A percentile compares a stretch with the other conserved stretches of the same genome.
phyloP scores from a whole-genome alignment of 1,284 basidiomycete genomes.

The Tetrapyrgos nigripes region DNA sequence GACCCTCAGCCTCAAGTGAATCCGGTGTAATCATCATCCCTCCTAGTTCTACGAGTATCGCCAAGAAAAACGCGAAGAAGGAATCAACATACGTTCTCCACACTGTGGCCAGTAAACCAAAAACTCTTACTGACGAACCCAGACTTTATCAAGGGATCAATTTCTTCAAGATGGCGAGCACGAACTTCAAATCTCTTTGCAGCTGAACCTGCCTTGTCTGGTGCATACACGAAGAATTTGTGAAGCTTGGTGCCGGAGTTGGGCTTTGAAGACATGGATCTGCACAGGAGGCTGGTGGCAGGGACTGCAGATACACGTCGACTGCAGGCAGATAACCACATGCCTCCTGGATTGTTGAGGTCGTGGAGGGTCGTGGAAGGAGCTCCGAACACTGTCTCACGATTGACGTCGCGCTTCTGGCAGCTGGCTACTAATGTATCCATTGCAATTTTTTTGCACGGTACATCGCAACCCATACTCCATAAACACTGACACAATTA shows the following conservation, averaged over 20 bases:
- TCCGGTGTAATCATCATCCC: slow-evolving; percentile 54
- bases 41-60: slow-evolving; percentile 47
- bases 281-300: too few species aligned
- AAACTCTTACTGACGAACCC: slow-evolving; percentile 34
- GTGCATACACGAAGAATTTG: slow-evolving; percentile 35
- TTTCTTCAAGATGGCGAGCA: slow-evolving; percentile 31
- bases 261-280: slow-evolving; percentile 2
- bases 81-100: neutral
- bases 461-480: too few species aligned
- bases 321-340: too few species aligned
- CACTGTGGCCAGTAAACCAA: neutral
- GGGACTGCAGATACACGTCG: too few species aligned
- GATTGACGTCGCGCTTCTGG: too few species aligned
- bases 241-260: slow-evolving; percentile 6
- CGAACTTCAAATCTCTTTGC: slow-evolving; percentile 36
- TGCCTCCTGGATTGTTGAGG: too few species aligned
- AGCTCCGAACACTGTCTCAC: too few species aligned
- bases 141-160: slow-evolving; percentile 32
- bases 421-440: too few species aligned
- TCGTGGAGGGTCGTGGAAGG: too few species aligned
- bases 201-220: slow-evolving; percentile 31
- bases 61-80: neutral
- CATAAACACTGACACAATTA: too few species aligned
- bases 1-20: slow-evolving; percentile 35
- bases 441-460: too few species aligned